Conservation (phyloP, 1,284 basidiomycete genomes). For the Marasmius sp. region DNA sequence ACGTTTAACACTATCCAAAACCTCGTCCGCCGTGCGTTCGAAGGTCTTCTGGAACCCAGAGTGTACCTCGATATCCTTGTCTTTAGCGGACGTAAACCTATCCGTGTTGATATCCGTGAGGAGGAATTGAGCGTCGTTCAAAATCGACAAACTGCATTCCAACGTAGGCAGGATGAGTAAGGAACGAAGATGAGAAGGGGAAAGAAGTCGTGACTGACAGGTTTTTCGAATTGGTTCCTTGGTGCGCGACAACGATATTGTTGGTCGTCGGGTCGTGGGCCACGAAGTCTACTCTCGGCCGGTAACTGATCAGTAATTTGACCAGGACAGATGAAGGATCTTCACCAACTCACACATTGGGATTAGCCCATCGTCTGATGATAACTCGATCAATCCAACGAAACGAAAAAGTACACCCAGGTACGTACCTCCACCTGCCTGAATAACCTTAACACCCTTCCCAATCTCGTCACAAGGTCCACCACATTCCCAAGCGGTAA, state of each 20-base stretch:
- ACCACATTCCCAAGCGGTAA: constrained; percentile 37
- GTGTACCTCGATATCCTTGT: constrained; percentile 34
- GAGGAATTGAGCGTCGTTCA: constrained; percentile 40
- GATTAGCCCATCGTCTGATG: constrained; percentile 28
- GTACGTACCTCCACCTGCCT: constrained; percentile 35
- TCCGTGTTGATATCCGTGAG: constrained; percentile 36
- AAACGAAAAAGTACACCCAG: background rate
- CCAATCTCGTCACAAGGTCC: constrained; percentile 31
- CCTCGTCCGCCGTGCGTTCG: constrained; percentile 39
- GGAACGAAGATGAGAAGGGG: background rate
- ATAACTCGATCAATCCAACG: constrained; percentile 6
- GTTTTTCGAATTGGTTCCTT: constrained; percentile 42
- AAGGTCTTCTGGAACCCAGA: constrained; percentile 47
- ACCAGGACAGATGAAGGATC: background rate
- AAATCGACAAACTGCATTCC: constrained; percentile 39
- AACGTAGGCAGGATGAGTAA: background rate
- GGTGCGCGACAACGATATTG: constrained; percentile 46
- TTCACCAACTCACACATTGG: constrained; percentile 30
- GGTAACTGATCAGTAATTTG: background rate
- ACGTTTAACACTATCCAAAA: constrained; percentile 37
- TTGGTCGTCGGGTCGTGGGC: constrained; percentile 38
- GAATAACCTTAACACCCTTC: constrained; percentile 30
- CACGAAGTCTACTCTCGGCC: constrained; percentile 33
- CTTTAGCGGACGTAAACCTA: constrained; percentile 33
- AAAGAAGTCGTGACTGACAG: constrained; percentile 23